These are phyloP conservation scores for Thermomucor indicae-seudaticae DNA, from an alignment of 371 early-diverging fungal genomes.

Conservation along the genomic window DNA sequence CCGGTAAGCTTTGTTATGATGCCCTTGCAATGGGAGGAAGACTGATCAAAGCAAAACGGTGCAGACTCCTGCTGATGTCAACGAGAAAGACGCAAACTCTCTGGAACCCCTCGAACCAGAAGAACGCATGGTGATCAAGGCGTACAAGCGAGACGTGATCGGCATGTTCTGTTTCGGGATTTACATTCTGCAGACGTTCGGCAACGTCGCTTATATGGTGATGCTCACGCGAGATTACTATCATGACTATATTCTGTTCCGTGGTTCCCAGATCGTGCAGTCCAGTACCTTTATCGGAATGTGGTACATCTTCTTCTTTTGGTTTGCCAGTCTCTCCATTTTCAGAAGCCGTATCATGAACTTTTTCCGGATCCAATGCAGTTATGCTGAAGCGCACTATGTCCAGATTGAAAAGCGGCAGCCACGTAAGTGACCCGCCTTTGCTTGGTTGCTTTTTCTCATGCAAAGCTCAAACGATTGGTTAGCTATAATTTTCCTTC, in stretches of 20 bases:
- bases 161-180: slow-evolving; percentile 20
- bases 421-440: slow-evolving; percentile 15
- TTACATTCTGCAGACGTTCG: slow-evolving; percentile 33
- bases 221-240: slow-evolving; percentile 37
- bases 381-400: slow-evolving; percentile 49
- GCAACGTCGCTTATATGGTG: slow-evolving; percentile 38
- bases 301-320: slow-evolving; percentile 67
- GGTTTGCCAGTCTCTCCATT: slow-evolving; percentile 55
- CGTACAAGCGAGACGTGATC: slow-evolving; percentile 29
- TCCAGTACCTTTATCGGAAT: slow-evolving; percentile 40
- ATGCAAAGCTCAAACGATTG: neutral
- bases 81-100: too few relatives aligned
- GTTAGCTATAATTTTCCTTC: slow-evolving; percentile 38
- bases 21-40: too few relatives aligned
- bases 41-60: too few relatives aligned
- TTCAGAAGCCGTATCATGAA: slow-evolving; percentile 46
- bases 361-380: slow-evolving; percentile 61
- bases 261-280: slow-evolving; percentile 29
- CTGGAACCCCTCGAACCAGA: slow-evolving; percentile 14
- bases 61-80: too few relatives aligned
- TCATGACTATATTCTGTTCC: slow-evolving; percentile 24
- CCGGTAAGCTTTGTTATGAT: too few relatives aligned
- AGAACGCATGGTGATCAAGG: slow-evolving; percentile 32
- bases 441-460: neutral
- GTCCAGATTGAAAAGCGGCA: slow-evolving; percentile 65